Base-by-base conservation (phyloP, 345 rosid genomes). In the Boechera stricta region DNA sequence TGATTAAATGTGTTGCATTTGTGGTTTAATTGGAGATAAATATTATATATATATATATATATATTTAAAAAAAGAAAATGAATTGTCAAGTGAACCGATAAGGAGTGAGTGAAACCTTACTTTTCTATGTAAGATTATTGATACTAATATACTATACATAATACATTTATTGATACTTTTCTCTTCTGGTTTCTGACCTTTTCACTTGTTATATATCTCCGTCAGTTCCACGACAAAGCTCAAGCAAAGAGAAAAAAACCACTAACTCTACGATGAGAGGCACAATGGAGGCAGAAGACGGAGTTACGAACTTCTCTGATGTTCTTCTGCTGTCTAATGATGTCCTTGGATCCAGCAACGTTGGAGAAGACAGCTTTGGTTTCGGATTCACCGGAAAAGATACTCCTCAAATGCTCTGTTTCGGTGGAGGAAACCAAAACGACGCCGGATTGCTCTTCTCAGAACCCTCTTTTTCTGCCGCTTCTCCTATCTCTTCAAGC, bases 391-490 rank as follows among this genome's bases (percentile, higher is more conserved):
- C 61, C 13, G 66, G 16, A 10, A 21, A 21, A 29, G 84, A 77
- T 51, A 55, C 73, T 57, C 84, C 91, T 26, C 84, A 51, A 73
- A 91, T 87, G 91, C 89, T 91, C 15, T 86, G 86, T 62, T 91
- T 89, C 59, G 92, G 88, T 4, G 80, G 79, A 36, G 49, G 15
- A 48, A 45, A 60, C 33, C 70, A 67, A 39, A 70, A 44, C 13
- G 82, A 69, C 39, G 67, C 28, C 35, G 71, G 66, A 10, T 12
- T 38, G 13, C 31, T 85, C 11, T 69, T 60, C 33, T 47, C 64
- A 31, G 65, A 79, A 56, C 49, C 77, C 7, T 67, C 71, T 33
- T 5, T 5, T 42, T 66, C 53, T 64, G 5, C 53, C 7, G 2
- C 32, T 16, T 28, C 29, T 48, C 16, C 36, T 33, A 1, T 56